Evolutionary conservation across 78 protist species (phyloP).

Genomic region (Pelomyxa schiedti): DNA sequence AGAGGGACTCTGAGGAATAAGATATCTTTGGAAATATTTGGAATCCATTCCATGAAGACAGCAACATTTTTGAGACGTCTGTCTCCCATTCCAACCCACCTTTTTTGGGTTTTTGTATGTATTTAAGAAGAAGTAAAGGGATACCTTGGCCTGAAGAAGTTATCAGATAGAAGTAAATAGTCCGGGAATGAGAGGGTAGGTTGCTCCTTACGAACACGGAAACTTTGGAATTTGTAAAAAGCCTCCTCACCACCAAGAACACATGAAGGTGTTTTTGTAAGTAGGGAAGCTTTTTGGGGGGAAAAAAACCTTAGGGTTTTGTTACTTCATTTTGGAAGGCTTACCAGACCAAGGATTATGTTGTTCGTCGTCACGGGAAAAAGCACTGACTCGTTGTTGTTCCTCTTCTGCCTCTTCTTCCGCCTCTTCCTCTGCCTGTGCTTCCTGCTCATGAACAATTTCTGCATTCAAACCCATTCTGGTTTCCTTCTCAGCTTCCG

Average conservation of each 20-base stretch:
- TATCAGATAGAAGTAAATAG: conserved; percentile 22
- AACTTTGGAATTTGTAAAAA: conserved; percentile 10
- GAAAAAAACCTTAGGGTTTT: neutral
- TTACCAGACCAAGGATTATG: conserved; percentile 12
- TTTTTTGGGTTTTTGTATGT: no score
- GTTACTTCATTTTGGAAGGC: neutral
- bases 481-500: neutral
- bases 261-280: neutral
- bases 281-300: neutral
- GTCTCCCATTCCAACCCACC: conserved; percentile 31
- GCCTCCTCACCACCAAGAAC: neutral
- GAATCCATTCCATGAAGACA: conserved; percentile 29
- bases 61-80: conserved; percentile 41
- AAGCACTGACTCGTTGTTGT: neutral
- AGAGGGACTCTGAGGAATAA: neutral
- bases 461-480: conserved; percentile 7
- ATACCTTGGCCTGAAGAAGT: conserved; percentile 34
- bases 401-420: conserved; percentile 19
- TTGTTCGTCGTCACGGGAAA: conserved; percentile 19
- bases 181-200: conserved; percentile 16
- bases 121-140: no score
- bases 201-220: neutral
- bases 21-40: neutral
- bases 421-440: conserved; percentile 35
- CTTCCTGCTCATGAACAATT: conserved; percentile 33